Evolutionary conservation across 2,329 filamentous ascomycete species (phyloP).

Genomic region (Dactylellina sp.): DNA sequence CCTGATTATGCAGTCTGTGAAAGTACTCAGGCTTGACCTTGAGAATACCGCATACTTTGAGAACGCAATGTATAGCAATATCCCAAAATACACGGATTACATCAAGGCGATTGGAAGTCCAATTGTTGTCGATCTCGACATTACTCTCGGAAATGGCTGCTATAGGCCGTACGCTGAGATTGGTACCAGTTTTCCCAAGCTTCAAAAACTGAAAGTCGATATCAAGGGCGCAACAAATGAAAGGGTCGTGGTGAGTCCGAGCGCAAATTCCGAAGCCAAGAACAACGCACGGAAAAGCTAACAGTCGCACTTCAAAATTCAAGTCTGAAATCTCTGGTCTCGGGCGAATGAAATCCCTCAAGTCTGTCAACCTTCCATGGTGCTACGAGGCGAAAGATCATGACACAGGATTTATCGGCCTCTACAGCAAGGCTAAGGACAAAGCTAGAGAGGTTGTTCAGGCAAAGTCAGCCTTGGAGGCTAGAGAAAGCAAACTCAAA

Average conservation of each 20-base stretch:
- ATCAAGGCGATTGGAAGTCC: slow-evolving; percentile 1
- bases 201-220: slow-evolving; percentile 13
- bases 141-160: slow-evolving; percentile 3
- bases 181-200: slow-evolving; percentile 1
- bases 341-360: slow-evolving; percentile 21
- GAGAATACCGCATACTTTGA: neutral
- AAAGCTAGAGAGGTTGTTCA: slow-evolving; percentile 34
- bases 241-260: slow-evolving; percentile 1
- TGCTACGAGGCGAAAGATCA: slow-evolving; percentile 5
- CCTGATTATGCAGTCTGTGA: slow-evolving; percentile 13
- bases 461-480: slow-evolving; percentile 6
- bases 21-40: slow-evolving; percentile 18
- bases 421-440: slow-evolving; percentile 45
- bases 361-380: slow-evolving; percentile 30
- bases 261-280: neutral
- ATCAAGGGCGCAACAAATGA: neutral
- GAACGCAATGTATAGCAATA: neutral
- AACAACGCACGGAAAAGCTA: neutral
- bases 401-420: slow-evolving; percentile 11
- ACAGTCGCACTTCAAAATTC: neutral
- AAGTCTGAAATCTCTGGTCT: slow-evolving; percentile 29
- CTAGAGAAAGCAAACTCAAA: slow-evolving; percentile 25
- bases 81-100: slow-evolving; percentile 1
- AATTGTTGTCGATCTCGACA: slow-evolving; percentile 1
- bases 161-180: slow-evolving; percentile 28